Conservation (phyloP, 176 grass and related monocot genomes). For the Microstegium vimineum region DNA sequence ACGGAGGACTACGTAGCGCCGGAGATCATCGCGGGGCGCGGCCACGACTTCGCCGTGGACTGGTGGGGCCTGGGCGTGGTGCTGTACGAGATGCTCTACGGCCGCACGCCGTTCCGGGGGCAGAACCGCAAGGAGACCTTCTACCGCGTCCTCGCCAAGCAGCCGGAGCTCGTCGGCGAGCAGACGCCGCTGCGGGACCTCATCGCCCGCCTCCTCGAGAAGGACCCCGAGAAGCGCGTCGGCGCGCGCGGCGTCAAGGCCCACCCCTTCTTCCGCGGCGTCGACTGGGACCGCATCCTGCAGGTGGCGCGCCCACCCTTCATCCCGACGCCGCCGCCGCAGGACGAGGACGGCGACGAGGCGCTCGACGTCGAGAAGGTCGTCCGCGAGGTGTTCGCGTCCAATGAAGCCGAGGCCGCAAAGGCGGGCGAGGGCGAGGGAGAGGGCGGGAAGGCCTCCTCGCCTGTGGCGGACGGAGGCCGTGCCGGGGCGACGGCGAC, state of each 20-base stretch:
- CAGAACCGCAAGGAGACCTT: conserved; percentile 96
- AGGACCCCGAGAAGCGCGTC: conserved; percentile 80
- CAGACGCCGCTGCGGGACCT: conserved; percentile 74
- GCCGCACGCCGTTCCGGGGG: conserved; percentile 90
- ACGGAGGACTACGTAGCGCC: conserved; percentile 99
- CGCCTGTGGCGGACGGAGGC: not conserved
- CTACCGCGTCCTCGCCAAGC: conserved; percentile 80
- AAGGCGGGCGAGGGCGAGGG: not conserved
- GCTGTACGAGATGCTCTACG: conserved; percentile 98
- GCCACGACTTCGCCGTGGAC: conserved; percentile 93
- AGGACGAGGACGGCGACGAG: conserved; percentile 13
- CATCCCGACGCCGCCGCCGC: conserved; percentile 44
- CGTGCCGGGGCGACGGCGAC: not conserved
- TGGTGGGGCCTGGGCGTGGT: conserved; percentile 93
- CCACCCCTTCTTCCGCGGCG: conserved; percentile 80
- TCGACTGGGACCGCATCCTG: conserved; percentile 75
- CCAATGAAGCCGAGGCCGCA: conserved; percentile 13
- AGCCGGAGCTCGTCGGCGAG: conserved; percentile 83
- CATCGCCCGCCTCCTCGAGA: conserved; percentile 75
- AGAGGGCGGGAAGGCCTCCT: not conserved
- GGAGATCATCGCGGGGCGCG: conserved; percentile 84
- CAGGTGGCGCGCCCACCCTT: conserved; percentile 72
- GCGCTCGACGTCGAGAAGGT: conserved; percentile 82
- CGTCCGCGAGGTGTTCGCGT: conserved; percentile 63
- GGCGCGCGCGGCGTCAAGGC: conserved; percentile 50